Evolutionary conservation across 805 yeast genomes (phyloP).

Genomic region (Tetrapisispora taiwanensis): DNA sequence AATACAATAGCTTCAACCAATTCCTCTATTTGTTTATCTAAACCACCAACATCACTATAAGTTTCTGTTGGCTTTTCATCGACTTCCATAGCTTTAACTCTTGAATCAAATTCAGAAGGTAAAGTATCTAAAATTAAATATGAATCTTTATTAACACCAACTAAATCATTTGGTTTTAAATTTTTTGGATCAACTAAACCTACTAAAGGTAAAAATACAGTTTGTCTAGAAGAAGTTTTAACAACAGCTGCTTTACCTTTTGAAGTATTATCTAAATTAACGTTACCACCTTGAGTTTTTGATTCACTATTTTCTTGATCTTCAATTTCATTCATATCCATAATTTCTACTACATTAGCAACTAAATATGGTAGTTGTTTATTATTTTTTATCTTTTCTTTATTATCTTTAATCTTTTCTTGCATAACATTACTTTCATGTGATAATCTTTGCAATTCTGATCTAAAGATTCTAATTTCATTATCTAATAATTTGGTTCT

Average conservation of each 20-base stretch:
- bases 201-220: constrained; percentile 89
- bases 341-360: constrained; percentile 89
- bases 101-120: constrained; percentile 94
- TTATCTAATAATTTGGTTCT: constrained; percentile 84
- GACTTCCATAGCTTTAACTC: constrained; percentile 99
- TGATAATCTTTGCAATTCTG: constrained; percentile 79
- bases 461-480: constrained; percentile 88
- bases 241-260: constrained; percentile 96
- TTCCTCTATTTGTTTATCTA: constrained; percentile 97
- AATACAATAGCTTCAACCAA: constrained; percentile 95
- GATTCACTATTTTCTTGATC: constrained; percentile 47
- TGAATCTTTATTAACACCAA: constrained; percentile 96
- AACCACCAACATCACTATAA: constrained; percentile 94
- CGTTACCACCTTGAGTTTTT: constrained; percentile 85
- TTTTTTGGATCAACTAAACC: constrained; percentile 87
- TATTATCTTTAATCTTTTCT: constrained; percentile 90
- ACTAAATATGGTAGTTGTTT: constrained; percentile 92
- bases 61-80: constrained; percentile 98
- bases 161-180: constrained; percentile 95
- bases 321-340: constrained; percentile 77
- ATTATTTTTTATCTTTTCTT: constrained; percentile 90
- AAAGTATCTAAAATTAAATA: constrained; percentile 85
- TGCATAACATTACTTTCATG: constrained; percentile 91
- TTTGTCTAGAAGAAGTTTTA: constrained; percentile 94
- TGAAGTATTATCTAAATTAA: constrained; percentile 83